Percentiles rank a stretch among this genome's conserved stretches.
These are phyloP conservation scores for Fraxinus greggii DNA, from an alignment of 305 asterid species.

Conservation along the genomic window DNA sequence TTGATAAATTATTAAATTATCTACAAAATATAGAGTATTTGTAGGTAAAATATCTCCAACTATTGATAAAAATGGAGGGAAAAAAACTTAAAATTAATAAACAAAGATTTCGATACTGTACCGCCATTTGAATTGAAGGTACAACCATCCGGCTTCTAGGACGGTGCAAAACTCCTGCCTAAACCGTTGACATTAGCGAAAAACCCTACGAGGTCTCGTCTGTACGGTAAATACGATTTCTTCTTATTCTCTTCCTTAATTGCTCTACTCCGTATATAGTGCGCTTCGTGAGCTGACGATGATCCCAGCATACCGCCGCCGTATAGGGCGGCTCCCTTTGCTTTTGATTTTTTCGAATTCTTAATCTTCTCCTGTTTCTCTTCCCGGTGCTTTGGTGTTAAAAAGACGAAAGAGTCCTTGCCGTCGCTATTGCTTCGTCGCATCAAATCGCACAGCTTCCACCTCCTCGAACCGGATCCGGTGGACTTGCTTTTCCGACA, in stretches of 20 bases:
- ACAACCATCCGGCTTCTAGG: constrained; percentile 25
- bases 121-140: constrained; percentile 21
- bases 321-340: constrained; percentile 8
- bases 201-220: constrained; percentile 69
- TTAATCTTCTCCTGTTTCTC: constrained; percentile 25
- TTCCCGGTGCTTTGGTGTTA: constrained; percentile 47
- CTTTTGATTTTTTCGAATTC: constrained; percentile 26
- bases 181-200: constrained; percentile 43
- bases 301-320: constrained; percentile 11
- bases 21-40: not conserved
- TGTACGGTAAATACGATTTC: constrained; percentile 83
- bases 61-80: not conserved
- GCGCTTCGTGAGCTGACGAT: constrained; percentile 63
- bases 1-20: not conserved
- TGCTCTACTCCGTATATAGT: constrained; percentile 59
- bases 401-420: constrained; percentile 59
- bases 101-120: constrained; percentile 2
- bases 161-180: constrained; percentile 40
- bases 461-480: constrained; percentile 73
- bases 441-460: constrained; percentile 70
- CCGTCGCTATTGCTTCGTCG: constrained; percentile 90
- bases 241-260: constrained; percentile 51
- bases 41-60: not conserved
- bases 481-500: constrained; percentile 82
- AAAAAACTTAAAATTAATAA: not conserved